Evolutionary conservation across 2,329 filamentous ascomycete genomes (phyloP).

Genomic region (Epichloe baconii): DNA sequence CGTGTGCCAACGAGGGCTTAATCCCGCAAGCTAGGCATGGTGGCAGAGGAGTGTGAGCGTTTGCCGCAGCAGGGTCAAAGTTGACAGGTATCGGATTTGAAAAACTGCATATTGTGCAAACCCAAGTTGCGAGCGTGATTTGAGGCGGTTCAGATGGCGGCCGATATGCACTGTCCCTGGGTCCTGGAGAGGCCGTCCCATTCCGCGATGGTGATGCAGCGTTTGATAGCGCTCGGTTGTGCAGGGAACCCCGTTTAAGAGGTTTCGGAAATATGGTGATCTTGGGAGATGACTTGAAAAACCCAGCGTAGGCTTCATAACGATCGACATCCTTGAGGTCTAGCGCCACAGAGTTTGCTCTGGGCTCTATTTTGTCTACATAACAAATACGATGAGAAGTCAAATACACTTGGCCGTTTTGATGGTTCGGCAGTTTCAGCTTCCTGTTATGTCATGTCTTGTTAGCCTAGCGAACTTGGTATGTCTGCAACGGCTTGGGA

Average conservation of each 20-base stretch:
- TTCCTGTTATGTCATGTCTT: conserved; percentile 47
- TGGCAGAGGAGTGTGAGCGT: conserved; percentile 63
- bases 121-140: conserved; percentile 64
- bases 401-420: conserved; percentile 91
- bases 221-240: conserved; percentile 37
- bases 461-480: neutral
- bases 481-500: neutral
- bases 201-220: conserved; percentile 33
- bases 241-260: conserved; percentile 48
- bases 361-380: conserved; percentile 75
- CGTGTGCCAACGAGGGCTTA: conserved; percentile 68
- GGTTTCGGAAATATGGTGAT: conserved; percentile 80
- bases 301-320: conserved; percentile 84
- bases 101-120: conserved; percentile 91
- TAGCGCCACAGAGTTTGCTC: conserved; percentile 71
- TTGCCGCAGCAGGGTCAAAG: conserved; percentile 77
- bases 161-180: conserved; percentile 29
- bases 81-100: conserved; percentile 88
- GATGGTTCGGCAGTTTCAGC: conserved; percentile 85
- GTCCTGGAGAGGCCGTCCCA: conserved; percentile 32
- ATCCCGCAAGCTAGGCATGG: conserved; percentile 91
- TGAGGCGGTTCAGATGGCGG: conserved; percentile 27
- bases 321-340: conserved; percentile 85
- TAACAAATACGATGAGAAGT: conserved; percentile 95
- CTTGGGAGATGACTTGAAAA: conserved; percentile 90